A percentile compares a stretch with the other conserved stretches of the same genome.
These are phyloP conservation scores for Canariomyces notabilis DNA, from an alignment of 2,329 filamentous ascomycete genomes.

Conservation along the genomic window DNA sequence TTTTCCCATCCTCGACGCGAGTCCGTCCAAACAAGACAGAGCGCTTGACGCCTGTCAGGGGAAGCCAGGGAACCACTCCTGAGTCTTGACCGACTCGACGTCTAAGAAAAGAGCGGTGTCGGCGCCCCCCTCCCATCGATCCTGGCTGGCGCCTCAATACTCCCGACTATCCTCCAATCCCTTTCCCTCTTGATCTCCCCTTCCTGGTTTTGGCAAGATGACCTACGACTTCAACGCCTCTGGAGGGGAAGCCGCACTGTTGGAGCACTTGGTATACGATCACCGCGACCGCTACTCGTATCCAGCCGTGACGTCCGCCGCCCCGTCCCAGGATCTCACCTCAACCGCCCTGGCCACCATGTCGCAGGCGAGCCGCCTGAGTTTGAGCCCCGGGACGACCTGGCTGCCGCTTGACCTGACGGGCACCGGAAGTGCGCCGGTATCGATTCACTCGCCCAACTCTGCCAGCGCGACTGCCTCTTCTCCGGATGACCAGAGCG, in stretches of 20 bases:
- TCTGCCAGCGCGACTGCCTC: constrained; percentile 42
- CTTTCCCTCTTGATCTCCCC: constrained; percentile 28
- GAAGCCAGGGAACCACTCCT: constrained; percentile 19
- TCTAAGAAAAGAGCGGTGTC: constrained; percentile 42
- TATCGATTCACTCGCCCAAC: constrained; percentile 36
- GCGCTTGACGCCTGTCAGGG: constrained; percentile 29
- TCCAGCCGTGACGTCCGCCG: constrained; percentile 35
- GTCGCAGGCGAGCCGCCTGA: constrained; percentile 35
- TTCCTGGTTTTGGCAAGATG: constrained; percentile 40
- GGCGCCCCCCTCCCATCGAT: constrained; percentile 19
- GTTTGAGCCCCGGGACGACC: constrained; percentile 41
- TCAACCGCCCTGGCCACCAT: constrained; percentile 34
- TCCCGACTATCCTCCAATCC: constrained; percentile 38
- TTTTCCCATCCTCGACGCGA: constrained; percentile 1
- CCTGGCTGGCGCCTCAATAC: constrained; percentile 37
- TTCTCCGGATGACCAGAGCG: constrained; percentile 48
- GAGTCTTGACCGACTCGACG: constrained; percentile 34
- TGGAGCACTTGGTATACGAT: constrained; percentile 57
- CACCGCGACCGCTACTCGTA: constrained; percentile 52
- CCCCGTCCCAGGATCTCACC: constrained; percentile 34
- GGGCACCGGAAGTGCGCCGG: constrained; percentile 26
- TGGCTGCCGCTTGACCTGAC: constrained; percentile 47
- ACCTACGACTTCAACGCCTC: constrained; percentile 56
- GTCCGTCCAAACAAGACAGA: constrained; percentile 5
- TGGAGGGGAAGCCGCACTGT: constrained; percentile 51